phyloP scores from a whole-genome alignment of 208 protist species.

The Leishmania lainsoni region DNA sequence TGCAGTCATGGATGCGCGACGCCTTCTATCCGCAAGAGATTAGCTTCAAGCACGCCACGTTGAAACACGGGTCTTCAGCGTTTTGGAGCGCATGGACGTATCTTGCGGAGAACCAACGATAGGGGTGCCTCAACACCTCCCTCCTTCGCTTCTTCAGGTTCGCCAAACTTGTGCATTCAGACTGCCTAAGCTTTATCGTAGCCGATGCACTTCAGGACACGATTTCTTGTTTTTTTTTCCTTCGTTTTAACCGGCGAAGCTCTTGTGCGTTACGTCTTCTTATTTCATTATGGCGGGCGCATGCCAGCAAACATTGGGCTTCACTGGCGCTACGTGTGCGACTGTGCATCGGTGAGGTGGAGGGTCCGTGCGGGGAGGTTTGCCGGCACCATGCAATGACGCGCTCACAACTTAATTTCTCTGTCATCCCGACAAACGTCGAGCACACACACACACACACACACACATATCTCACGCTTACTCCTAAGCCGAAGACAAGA shows the following conservation, averaged over 20 bases:
- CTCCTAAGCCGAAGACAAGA: neutral
- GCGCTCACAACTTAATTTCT: neutral
- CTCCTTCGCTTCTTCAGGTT: neutral
- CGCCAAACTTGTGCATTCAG: neutral
- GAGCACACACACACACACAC: neutral
- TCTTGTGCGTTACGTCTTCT: neutral
- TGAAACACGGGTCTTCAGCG: conserved; percentile 43
- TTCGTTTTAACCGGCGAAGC: neutral
- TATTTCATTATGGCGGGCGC: neutral
- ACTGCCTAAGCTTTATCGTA: neutral
- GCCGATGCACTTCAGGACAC: neutral
- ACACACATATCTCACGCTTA: neutral
- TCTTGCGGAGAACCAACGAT: conserved; percentile 5
- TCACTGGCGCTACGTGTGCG: neutral
- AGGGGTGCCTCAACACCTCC: neutral
- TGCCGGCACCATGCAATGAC: neutral
- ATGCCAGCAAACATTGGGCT: neutral
- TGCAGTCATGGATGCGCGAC: conserved; percentile 77
- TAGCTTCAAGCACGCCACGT: conserved; percentile 55
- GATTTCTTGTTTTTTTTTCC: neutral
- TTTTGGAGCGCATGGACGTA: conserved; percentile 39
- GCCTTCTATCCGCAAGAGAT: conserved; percentile 80
- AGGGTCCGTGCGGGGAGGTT: neutral
- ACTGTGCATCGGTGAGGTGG: neutral
- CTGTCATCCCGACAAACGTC: neutral